Conservation (phyloP, 352 stramenopile species). For the Phytophthora idaei region DNA sequence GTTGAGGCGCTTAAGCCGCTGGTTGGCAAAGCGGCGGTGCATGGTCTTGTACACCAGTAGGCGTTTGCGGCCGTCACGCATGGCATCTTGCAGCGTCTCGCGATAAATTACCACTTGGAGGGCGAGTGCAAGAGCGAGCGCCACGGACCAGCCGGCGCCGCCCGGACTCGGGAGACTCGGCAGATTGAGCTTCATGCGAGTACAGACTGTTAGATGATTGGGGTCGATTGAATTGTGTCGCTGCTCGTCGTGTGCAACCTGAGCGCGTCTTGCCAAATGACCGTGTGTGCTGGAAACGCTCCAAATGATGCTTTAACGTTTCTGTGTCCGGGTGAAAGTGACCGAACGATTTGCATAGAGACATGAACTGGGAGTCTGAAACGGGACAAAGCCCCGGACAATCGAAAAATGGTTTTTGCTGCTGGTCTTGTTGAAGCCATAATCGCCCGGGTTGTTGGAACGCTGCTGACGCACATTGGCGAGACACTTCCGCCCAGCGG, state of each 20-base stretch:
- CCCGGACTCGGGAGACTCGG: constrained; percentile 25
- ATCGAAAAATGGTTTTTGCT: constrained; percentile 1
- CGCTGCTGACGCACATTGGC: constrained; percentile 19
- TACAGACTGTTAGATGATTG: not conserved
- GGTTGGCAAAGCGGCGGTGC: constrained; percentile 77
- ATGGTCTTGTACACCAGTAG: constrained; percentile 75
- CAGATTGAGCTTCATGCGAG: constrained; percentile 41
- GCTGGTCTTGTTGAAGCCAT: constrained; percentile 17
- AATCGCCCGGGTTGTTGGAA: constrained; percentile 10
- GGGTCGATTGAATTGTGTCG: constrained; percentile 10
- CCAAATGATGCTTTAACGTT: constrained; percentile 13
- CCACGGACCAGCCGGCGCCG: constrained; percentile 33
- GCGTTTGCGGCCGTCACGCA: constrained; percentile 53
- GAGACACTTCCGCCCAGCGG: constrained; percentile 9
- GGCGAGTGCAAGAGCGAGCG: constrained; percentile 37
- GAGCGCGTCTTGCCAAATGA: constrained; percentile 33
- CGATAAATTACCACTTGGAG: constrained; percentile 61
- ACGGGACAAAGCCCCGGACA: constrained; percentile 10
- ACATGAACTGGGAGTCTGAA: not conserved
- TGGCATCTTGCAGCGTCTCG: constrained; percentile 48
- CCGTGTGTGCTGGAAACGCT: not conserved
- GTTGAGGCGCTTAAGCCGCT: constrained; percentile 72
- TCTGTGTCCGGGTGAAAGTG: constrained; percentile 10
- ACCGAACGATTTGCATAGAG: constrained; percentile 1
- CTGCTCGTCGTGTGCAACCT: constrained; percentile 3